Evolutionary conservation across 1,284 basidiomycete species (phyloP).

Genomic region (Malassezia dermatis): DNA sequence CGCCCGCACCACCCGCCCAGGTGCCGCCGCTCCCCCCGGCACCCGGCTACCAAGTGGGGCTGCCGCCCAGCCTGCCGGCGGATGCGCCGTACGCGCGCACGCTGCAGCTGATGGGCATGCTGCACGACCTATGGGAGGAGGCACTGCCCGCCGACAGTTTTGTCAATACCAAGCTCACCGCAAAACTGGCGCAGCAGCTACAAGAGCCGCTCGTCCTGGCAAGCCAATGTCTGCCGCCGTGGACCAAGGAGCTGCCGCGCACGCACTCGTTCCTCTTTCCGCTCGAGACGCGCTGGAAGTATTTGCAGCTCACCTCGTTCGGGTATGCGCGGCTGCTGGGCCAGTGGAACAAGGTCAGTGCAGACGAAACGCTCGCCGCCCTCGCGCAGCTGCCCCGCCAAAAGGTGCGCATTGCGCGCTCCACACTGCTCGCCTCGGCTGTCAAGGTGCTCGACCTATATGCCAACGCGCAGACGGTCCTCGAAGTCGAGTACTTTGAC

Average conservation of each 20-base stretch:
- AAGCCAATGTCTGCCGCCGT: conserved; percentile 87
- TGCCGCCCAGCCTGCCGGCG: conserved; percentile 65
- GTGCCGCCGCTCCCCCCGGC: not conserved
- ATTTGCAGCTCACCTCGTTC: conserved; percentile 92
- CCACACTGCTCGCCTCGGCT: conserved; percentile 88
- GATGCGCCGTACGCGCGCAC: conserved; percentile 81
- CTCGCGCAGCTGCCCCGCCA: conserved; percentile 84
- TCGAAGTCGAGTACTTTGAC: conserved; percentile 98
- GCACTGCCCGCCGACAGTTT: conserved; percentile 63
- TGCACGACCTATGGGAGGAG: conserved; percentile 58
- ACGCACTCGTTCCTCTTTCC: conserved; percentile 97
- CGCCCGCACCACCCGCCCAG: not conserved
- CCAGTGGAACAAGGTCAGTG: conserved; percentile 59
- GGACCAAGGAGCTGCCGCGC: conserved; percentile 86
- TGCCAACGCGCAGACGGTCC: conserved; percentile 71
- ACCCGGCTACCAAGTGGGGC: conserved; percentile 16
- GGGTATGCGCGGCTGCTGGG: conserved; percentile 86
- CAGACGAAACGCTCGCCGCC: conserved; percentile 77
- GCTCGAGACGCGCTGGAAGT: conserved; percentile 89
- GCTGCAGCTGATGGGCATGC: conserved; percentile 72
- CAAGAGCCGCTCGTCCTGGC: conserved; percentile 99
- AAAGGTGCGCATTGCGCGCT: conserved; percentile 90
- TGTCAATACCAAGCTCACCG: conserved; percentile 94
- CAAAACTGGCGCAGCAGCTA: conserved; percentile 91
- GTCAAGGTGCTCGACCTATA: conserved; percentile 96